Conservation (phyloP, 306 rosid genomes). For the Datisca glomerata region DNA sequence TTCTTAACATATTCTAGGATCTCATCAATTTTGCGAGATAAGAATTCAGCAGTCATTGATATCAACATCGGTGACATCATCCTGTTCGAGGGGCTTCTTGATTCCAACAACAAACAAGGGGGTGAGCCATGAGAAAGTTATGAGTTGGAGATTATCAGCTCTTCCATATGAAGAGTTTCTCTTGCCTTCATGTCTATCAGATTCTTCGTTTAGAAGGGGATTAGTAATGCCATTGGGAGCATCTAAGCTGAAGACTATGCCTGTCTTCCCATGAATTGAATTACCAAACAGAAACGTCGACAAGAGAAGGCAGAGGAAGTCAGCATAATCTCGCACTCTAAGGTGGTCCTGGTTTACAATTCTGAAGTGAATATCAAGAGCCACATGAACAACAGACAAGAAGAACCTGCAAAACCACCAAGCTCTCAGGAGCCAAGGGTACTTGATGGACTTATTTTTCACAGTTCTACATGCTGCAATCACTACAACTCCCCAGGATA, state of each 20-base stretch:
- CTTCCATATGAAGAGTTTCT: conserved; percentile 54
- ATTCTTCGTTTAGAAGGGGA: conserved; percentile 49
- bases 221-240: conserved; percentile 29
- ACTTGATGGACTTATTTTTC: conserved; percentile 18
- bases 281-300: conserved; percentile 42
- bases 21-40: conserved; percentile 40
- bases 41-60: conserved; percentile 49
- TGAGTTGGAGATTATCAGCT: conserved; percentile 50
- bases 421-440: conserved; percentile 65
- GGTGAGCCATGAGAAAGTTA: conserved; percentile 88
- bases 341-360: conserved; percentile 19
- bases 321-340: conserved; percentile 35
- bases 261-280: conserved; percentile 59
- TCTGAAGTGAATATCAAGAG: conserved; percentile 27
- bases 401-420: conserved; percentile 79
- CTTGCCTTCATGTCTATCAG: conserved; percentile 13
- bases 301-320: conserved; percentile 38
- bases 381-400: conserved; percentile 24
- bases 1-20: conserved; percentile 40
- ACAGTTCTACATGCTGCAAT: conserved; percentile 23
- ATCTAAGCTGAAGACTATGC: conserved; percentile 13
- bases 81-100: conserved; percentile 53
- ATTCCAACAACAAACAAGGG: conserved; percentile 62
- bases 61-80: conserved; percentile 58
- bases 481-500: conserved; percentile 40